Base-by-base conservation (phyloP, 129 eudicot genomes). In the Flaveria brownii region DNA sequence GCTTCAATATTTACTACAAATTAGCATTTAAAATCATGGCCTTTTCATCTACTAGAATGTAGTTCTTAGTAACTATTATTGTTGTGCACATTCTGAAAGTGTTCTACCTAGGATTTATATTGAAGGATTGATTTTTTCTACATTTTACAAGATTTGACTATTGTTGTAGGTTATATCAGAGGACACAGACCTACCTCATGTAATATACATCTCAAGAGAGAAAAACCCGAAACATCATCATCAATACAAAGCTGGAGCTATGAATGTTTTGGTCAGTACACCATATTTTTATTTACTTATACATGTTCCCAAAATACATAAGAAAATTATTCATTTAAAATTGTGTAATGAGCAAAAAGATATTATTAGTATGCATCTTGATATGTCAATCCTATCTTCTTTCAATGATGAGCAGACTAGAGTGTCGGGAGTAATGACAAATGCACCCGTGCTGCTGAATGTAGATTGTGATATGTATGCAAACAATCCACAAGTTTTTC, bases 391-490 rank as follows among this genome's bases (percentile, higher is more conserved):
- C 63, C 23, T 36, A 9, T 47, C 54, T 10, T 56, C 4, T 42
- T 20, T 47, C 3, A 33, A 43, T 73, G 64, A 26, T 70, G 78
- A 59, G 68, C 84, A 91, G 97, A 68, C 83, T 0, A 72, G 93
- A 83, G 91, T 91, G 14, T 91, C 97, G 2, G 97, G 87, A 59
- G 33, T 91, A 68, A 88, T 86, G 85, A 91, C 91, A 77, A 91
- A 91, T 79, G 88, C 97, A 9, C 87, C 93, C 1, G 70, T 82
- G 84, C 83, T 88, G 79, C 45, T 91, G 49, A 84, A 83, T 66
- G 82, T 91, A 26, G 97, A 91, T 63, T 91, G 97, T 47, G 97
- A 91, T 78, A 91, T 91, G 97, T 78, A 77, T 52, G 92, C 82
- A 36, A 86, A 88, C 71, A 84, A 91, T 81, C 93, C 97, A 18